Evolutionary conservation across 768 basidiomycete genomes (phyloP).

Genomic region (Crepidotus variabilis): DNA sequence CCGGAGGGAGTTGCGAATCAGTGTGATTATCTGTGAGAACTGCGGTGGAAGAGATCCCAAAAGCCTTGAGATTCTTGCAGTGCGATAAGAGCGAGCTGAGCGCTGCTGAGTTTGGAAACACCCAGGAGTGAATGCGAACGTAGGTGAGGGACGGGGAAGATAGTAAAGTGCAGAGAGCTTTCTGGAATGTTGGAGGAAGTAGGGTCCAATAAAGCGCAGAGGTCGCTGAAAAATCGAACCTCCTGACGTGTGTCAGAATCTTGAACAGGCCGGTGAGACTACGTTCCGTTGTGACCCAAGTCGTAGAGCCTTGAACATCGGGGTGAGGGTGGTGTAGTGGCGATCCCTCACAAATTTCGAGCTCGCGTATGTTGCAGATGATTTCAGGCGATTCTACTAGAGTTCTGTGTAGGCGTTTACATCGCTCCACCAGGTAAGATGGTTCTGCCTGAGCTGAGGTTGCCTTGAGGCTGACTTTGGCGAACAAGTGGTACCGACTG

Average conservation of each 20-base stretch:
- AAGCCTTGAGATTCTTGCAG: slow-evolving; percentile 30
- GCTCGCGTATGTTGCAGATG: slow-evolving; percentile 29
- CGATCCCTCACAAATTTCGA: slow-evolving; percentile 37
- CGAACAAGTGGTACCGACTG: slow-evolving; percentile 37
- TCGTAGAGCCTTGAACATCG: slow-evolving; percentile 24
- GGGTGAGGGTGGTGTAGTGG: slow-evolving; percentile 26
- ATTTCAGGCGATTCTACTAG: slow-evolving; percentile 30
- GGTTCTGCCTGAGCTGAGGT: slow-evolving; percentile 21
- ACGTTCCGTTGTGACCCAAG: slow-evolving; percentile 36
- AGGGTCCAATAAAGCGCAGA: slow-evolving; percentile 33
- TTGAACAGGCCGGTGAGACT: slow-evolving; percentile 32
- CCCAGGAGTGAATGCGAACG: slow-evolving; percentile 37
- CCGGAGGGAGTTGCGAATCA: slow-evolving; percentile 1
- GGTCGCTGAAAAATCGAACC: slow-evolving; percentile 34
- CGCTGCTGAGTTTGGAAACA: slow-evolving; percentile 31
- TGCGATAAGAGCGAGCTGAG: slow-evolving; percentile 30
- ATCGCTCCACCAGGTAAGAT: slow-evolving; percentile 27
- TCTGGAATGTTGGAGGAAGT: slow-evolving; percentile 29
- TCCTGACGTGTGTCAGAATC: slow-evolving; percentile 31
- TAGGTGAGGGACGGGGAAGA: slow-evolving; percentile 30
- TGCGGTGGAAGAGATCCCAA: slow-evolving; percentile 32
- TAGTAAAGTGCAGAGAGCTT: slow-evolving; percentile 32
- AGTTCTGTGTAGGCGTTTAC: slow-evolving; percentile 30
- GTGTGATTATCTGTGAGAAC: slow-evolving; percentile 21
- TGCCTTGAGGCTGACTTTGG: slow-evolving; percentile 32